A percentile compares a stretch with the other conserved stretches of the same genome.
phyloP scores from a whole-genome alignment of 257 asterid species.

The Anisodus acutangulus region DNA sequence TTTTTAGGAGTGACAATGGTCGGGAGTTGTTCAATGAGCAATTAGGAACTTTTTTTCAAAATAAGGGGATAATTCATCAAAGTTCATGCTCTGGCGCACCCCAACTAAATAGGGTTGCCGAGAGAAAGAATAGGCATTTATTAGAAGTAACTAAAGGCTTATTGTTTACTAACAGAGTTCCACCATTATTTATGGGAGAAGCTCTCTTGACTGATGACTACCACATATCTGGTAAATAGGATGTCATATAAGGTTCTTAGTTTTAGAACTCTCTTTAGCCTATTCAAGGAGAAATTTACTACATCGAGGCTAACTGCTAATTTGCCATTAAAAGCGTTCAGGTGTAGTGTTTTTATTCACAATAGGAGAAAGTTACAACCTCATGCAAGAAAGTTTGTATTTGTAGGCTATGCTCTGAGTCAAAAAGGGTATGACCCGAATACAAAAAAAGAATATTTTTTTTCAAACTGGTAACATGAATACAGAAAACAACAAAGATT shows the following conservation, averaged over 20 bases:
- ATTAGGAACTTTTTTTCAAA: neutral
- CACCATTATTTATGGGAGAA: slow-evolving; percentile 8
- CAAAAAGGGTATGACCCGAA: neutral
- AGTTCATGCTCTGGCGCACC: neutral
- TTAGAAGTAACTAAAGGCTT: neutral
- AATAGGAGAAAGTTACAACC: neutral
- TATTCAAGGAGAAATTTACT: neutral
- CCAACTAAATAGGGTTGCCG: neutral
- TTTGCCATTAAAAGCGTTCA: no score
- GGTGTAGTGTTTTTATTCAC: no score
- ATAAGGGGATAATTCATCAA: neutral
- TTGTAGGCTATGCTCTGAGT: neutral
- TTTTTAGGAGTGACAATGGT: neutral
- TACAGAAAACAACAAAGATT: no score
- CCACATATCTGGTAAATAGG: slow-evolving; percentile 14
- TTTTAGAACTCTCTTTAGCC: no score
- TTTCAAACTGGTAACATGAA: no score
- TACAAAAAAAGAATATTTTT: neutral
- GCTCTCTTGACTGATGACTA: neutral
- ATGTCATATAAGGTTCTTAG: neutral
- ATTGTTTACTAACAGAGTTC: neutral
- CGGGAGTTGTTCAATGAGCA: neutral
- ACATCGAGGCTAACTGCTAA: neutral
- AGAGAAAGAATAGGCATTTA: neutral
- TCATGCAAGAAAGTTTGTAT: neutral